Base-by-base conservation (phyloP, 352 stramenopile genomes). In the Blastocystis hominis region DNA sequence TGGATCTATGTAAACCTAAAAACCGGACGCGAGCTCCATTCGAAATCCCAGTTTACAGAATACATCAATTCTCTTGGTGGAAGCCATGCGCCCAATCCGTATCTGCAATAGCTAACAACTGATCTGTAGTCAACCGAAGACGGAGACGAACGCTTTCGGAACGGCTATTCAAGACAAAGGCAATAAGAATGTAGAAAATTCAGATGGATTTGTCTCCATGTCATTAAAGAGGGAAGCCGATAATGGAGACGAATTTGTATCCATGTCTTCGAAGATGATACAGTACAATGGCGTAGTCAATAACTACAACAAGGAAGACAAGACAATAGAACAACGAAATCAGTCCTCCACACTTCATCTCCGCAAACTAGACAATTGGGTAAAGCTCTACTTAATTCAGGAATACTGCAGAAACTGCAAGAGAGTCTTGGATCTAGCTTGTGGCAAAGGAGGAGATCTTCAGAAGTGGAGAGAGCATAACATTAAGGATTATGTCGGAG, bases 381-480 rank as follows among this genome's bases (percentile, higher is more conserved):
- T 86, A 40, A 86, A 86, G 50, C 53, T 61, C 20, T 62, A 36
- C 55, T 54, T 76, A 17, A 86, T 86, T 55, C 40, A 62, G 40
- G 59, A 86, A 10, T 76, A 86, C 38, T 38, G 59, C 42, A 70
- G 30, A 20, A 1, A 20, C 13, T 24, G 47, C 1, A 66, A 47
- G 62, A 42, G 70, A 6, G 76, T 86, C 7, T 36, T 86, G 59
- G 76, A 86, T 77, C 42, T 86, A 3, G 76, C 76, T 17, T 86
- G 76, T 76, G 76, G 76, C 0, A 86, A 86, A 38, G 76, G 76
- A 78, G 76, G 76, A 30, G 76, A 86, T 61, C 42, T 86, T 20
- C 75, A 76, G 63, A 86, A 86, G 38, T 86, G 76, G 76, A 86
- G 56, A 38, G 76, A 86, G 63, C 76, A 86, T n/a, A 53, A 86